Evolutionary conservation across 1,139 yeast genomes (phyloP), one percentile per base, ranked within the genome.

Genomic region (Blastobotrys apis): DNA sequence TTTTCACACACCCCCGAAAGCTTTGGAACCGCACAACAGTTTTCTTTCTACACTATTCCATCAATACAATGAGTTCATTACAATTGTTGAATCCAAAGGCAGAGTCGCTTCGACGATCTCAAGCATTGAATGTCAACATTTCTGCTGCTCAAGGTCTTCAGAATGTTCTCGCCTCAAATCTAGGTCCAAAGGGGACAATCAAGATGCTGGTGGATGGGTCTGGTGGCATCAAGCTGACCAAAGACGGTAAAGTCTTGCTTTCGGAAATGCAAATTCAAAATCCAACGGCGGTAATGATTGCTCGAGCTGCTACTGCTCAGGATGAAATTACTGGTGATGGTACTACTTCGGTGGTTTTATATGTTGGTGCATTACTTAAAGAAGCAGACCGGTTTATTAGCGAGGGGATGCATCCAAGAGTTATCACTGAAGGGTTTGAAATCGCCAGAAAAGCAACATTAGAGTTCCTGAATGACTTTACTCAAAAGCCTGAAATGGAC

Each of bases 281-380:
- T 55, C 99, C 99, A n/a, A 94, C 99, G 2, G 99, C 99, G 0
- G 95, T 92, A 30, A 85, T 94, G 95, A 92, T 92, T 71, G 74
- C 98, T 3, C 76, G 97, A 53, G 98, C 97, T 9, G 99, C 99
- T 44, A 81, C 96, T 39, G 97, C 98, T 0, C 99, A 92, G 68
- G 99, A 92, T 66, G 98, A 92, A 65, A 88, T 94, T 63, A 86
- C 98, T 12, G 99, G 99, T 43, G 99, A 92, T 65, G 99, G 99
- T 53, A 94, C 99, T 47, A 92, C 98, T n/a, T 84, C 96, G 1
- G 98, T 92, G 47, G 92, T 92, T 44, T 74, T 94, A 53, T 75
- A 90, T 47, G 98, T 92, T 35, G 99, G 99, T 44, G 97, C 94
- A 64, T 72, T 92, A 49, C 75, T 92, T 62, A 86, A 85, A 65